Percentiles rank a stretch among this genome's conserved stretches.
These are phyloP conservation scores for Fusarium haematococcum DNA, from an alignment of 2,329 filamentous ascomycete genomes.

Conservation along the genomic window DNA sequence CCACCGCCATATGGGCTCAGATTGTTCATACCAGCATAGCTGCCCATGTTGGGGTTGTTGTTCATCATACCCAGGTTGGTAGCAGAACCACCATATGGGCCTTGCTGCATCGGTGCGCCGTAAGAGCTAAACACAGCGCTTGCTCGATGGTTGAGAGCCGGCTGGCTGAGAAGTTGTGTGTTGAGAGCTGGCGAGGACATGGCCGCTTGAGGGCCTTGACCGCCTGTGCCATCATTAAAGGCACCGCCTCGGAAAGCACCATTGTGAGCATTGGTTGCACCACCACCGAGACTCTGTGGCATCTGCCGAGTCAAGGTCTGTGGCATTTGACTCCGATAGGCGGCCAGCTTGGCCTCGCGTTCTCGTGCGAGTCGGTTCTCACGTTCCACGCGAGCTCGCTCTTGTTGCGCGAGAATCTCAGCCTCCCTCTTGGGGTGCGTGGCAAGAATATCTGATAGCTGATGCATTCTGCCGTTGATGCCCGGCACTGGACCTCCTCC, in stretches of 20 bases:
- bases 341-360: slow-evolving; percentile 62
- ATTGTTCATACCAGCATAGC: slow-evolving; percentile 39
- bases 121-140: slow-evolving; percentile 49
- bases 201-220: slow-evolving; percentile 44
- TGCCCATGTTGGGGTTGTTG: slow-evolving; percentile 30
- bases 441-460: slow-evolving; percentile 69
- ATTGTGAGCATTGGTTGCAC: slow-evolving; percentile 43
- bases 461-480: slow-evolving; percentile 55
- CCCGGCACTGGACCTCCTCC: slow-evolving; percentile 17
- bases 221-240: slow-evolving; percentile 67
- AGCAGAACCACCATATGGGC: slow-evolving; percentile 43
- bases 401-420: slow-evolving; percentile 56
- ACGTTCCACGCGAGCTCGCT: slow-evolving; percentile 56
- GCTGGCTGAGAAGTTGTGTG: slow-evolving; percentile 39
- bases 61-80: slow-evolving; percentile 34
- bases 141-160: slow-evolving; percentile 42
- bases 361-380: slow-evolving; percentile 55
- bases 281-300: background rate
- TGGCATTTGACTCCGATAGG: slow-evolving; percentile 63
- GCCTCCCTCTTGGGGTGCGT: slow-evolving; percentile 55
- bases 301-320: slow-evolving; percentile 49
- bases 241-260: slow-evolving; percentile 64
- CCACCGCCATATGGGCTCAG: slow-evolving; percentile 38
- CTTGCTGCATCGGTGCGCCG: slow-evolving; percentile 43
- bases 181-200: slow-evolving; percentile 45